Conservation (phyloP, 2,329 filamentous ascomycete species). For the Pseudocercospora cruenta region DNA sequence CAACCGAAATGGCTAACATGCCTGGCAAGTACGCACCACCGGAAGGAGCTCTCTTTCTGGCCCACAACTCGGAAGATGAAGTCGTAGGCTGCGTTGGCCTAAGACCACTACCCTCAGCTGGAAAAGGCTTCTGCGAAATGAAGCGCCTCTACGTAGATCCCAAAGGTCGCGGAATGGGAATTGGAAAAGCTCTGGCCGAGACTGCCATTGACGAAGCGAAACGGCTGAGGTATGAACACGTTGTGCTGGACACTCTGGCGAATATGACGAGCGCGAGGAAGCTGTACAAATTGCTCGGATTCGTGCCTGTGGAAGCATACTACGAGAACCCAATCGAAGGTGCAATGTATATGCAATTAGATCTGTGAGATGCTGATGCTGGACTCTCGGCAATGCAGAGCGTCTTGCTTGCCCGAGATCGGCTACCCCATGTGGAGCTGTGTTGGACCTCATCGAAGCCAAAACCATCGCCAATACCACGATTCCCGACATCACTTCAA, state of each 20-base stretch:
- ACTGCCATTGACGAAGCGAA: constrained; percentile 51
- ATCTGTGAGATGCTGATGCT: not conserved
- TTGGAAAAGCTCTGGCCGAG: constrained; percentile 54
- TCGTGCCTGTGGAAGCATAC: constrained; percentile 56
- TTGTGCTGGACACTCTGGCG: constrained; percentile 60
- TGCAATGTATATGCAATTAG: constrained; percentile 54
- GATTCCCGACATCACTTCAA: too few species aligned
- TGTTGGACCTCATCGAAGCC: not conserved
- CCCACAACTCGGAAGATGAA: constrained; percentile 37
- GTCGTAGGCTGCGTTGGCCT: constrained; percentile 57
- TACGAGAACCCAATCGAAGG: constrained; percentile 60
- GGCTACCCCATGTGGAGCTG: constrained; percentile 10
- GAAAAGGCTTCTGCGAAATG: constrained; percentile 49
- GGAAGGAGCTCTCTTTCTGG: constrained; percentile 55
- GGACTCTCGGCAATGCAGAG: not conserved
- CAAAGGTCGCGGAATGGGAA: constrained; percentile 52
- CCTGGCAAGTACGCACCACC: constrained; percentile 58
- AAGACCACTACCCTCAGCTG: constrained; percentile 41
- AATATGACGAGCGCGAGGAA: constrained; percentile 55
- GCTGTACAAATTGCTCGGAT: constrained; percentile 57
- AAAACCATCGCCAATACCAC: too few species aligned
- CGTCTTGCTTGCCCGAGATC: constrained; percentile 6
- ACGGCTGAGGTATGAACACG: constrained; percentile 54
- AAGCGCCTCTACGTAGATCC: constrained; percentile 61
- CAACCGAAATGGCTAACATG: constrained; percentile 55